Conservation (phyloP, 345 rosid genomes). For the Abelmoschus esculentus region DNA sequence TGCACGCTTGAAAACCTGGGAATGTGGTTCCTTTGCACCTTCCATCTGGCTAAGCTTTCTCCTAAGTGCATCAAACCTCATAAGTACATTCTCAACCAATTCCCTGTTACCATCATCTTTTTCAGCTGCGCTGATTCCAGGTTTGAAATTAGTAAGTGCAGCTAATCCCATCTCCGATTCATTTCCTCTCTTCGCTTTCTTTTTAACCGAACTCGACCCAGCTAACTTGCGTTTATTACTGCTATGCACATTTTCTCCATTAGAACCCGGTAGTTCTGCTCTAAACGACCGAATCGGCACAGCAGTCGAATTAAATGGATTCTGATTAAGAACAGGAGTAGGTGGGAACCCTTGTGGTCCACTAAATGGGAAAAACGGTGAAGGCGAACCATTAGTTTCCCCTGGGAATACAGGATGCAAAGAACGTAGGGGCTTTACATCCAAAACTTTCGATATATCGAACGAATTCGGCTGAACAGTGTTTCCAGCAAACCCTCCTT, state of each 20-base stretch:
- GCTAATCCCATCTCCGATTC: neutral
- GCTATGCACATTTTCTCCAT: constrained; percentile 2
- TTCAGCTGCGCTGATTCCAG: constrained; percentile 26
- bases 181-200: constrained; percentile 10
- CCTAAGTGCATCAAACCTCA: constrained; percentile 42
- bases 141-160: constrained; percentile 12
- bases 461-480: neutral
- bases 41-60: constrained; percentile 44
- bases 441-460: neutral
- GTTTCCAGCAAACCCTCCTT: neutral
- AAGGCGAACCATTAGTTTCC: neutral
- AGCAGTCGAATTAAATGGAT: constrained; percentile 23
- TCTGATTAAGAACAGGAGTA: constrained; percentile 36
- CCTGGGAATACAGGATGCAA: neutral
- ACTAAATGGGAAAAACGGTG: constrained; percentile 57
- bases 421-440: neutral
- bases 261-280: constrained; percentile 19
- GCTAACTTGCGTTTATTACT: neutral
- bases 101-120: constrained; percentile 40
- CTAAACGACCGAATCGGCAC: constrained; percentile 56
- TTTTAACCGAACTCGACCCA: constrained; percentile 10
- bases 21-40: constrained; percentile 30
- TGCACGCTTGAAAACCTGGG: constrained; percentile 29
- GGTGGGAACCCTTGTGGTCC: constrained; percentile 18
- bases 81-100: constrained; percentile 27